Percentiles rank a stretch among this genome's conserved stretches.
Evolutionary conservation across 1,284 basidiomycete genomes (phyloP).

Genomic region (Heterobasidion annosum): DNA sequence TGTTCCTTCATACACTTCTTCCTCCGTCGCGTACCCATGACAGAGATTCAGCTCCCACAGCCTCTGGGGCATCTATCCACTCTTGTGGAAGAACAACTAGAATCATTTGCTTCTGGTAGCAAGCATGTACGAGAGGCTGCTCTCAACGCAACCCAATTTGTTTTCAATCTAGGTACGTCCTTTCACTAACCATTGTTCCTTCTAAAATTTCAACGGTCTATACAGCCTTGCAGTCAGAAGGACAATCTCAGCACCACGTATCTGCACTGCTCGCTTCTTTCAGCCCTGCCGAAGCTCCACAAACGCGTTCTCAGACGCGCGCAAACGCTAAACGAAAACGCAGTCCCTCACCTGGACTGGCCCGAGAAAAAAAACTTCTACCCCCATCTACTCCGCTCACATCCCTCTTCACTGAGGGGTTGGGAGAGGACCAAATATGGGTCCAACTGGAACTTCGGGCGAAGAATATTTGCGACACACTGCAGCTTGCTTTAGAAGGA

Average conservation of each 20-base stretch:
- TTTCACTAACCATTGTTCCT: neutral
- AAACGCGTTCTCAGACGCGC: constrained; percentile 58
- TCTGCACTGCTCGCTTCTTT: constrained; percentile 61
- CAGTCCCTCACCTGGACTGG: constrained; percentile 24
- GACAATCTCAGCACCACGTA: constrained; percentile 54
- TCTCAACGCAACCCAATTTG: constrained; percentile 61
- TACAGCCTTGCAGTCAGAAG: constrained; percentile 59
- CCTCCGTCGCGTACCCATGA: neutral
- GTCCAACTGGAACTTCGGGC: constrained; percentile 80
- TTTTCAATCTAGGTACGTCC: constrained; percentile 73
- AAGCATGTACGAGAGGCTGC: constrained; percentile 50
- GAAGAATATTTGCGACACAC: constrained; percentile 54
- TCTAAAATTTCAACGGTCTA: neutral
- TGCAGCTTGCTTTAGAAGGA: constrained; percentile 50
- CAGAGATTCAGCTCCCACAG: constrained; percentile 18
- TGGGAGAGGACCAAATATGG: constrained; percentile 90
- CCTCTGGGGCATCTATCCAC: constrained; percentile 40
- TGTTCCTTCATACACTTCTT: neutral
- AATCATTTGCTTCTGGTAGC: constrained; percentile 48
- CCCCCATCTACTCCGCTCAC: constrained; percentile 69
- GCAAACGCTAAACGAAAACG: constrained; percentile 34
- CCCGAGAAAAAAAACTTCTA: constrained; percentile 19
- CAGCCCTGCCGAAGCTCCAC: constrained; percentile 49
- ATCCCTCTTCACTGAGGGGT: constrained; percentile 72
- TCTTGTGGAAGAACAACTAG: constrained; percentile 43